Conservation (phyloP, 225 moss, liverwort and hornwort species). For the Neckera pumila region DNA sequence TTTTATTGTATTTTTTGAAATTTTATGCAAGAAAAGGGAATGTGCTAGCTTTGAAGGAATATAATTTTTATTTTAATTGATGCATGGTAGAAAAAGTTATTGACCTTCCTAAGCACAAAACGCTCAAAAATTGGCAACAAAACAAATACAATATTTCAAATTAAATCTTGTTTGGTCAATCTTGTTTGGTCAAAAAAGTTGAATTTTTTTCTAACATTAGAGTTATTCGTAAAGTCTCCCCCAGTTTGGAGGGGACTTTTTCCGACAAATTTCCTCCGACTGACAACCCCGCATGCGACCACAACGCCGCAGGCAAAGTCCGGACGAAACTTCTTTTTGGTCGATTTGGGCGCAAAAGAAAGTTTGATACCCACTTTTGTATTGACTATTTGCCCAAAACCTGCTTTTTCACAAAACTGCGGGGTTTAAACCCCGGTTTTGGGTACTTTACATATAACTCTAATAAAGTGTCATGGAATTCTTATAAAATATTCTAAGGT, state of each 20-base stretch:
- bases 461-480: background rate
- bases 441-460: too few species aligned
- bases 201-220: background rate
- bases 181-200: background rate
- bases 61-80: background rate
- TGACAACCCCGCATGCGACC: too few species aligned
- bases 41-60: background rate
- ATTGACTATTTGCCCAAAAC: too few species aligned
- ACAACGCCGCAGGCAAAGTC: too few species aligned
- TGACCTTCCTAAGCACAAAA: background rate
- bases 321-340: too few species aligned
- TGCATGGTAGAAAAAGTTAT: background rate
- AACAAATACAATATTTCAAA: accelerated
- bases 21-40: background rate
- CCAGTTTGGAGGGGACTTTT: too few species aligned
- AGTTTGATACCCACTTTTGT: too few species aligned
- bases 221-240: too few species aligned
- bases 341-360: too few species aligned
- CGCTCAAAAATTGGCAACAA: background rate
- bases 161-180: background rate
- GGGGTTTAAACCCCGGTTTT: too few species aligned
- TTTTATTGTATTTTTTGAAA: background rate
- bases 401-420: too few species aligned
- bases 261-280: too few species aligned
- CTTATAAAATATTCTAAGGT: background rate